Percentiles rank a stretch among this genome's conserved stretches.
These are phyloP conservation scores for Penicillium alfredii DNA, from an alignment of 495 filamentous ascomycete species.

Conservation along the genomic window DNA sequence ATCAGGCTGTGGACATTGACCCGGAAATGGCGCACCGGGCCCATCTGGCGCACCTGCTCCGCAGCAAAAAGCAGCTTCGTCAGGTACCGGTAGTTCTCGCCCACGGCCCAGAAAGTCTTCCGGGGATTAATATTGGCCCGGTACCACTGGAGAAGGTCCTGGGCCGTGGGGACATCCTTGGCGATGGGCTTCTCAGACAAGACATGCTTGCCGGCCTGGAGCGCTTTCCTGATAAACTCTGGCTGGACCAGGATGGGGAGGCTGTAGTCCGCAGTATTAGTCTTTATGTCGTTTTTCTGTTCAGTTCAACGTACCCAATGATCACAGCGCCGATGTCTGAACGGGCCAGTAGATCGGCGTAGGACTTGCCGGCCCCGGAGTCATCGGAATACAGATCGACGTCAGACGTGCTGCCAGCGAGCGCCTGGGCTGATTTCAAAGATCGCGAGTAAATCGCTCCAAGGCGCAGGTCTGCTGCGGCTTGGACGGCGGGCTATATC, in stretches of 20 bases:
- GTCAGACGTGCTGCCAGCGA: constrained; percentile 27
- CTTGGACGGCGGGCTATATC: constrained; percentile 48
- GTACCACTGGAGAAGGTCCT: constrained; percentile 58
- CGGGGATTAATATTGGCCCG: constrained; percentile 38
- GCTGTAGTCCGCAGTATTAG: constrained; percentile 25
- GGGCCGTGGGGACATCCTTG: constrained; percentile 55
- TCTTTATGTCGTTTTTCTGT: neutral
- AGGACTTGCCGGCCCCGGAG: constrained; percentile 43
- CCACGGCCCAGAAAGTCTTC: constrained; percentile 56
- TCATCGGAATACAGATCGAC: constrained; percentile 61
- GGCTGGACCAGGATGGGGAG: constrained; percentile 37
- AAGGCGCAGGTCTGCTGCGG: constrained; percentile 37
- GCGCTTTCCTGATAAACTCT: constrained; percentile 37
- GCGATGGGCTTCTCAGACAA: constrained; percentile 82
- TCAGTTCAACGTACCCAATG: constrained; percentile 46
- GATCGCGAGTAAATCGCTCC: constrained; percentile 62
- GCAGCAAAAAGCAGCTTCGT: constrained; percentile 51
- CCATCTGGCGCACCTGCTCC: constrained; percentile 53
- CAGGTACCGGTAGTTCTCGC: constrained; percentile 71
- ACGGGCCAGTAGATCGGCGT: constrained; percentile 57
- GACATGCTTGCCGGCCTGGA: constrained; percentile 71
- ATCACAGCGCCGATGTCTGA: constrained; percentile 63
- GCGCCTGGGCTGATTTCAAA: constrained; percentile 42
- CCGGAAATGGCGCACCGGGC: constrained; percentile 59
- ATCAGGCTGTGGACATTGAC: constrained; percentile 51